A percentile compares a stretch with the other conserved stretches of the same genome.
Evolutionary conservation across 2,329 filamentous ascomycete genomes (phyloP).

Genomic region (Aphanoascus verrucosus): DNA sequence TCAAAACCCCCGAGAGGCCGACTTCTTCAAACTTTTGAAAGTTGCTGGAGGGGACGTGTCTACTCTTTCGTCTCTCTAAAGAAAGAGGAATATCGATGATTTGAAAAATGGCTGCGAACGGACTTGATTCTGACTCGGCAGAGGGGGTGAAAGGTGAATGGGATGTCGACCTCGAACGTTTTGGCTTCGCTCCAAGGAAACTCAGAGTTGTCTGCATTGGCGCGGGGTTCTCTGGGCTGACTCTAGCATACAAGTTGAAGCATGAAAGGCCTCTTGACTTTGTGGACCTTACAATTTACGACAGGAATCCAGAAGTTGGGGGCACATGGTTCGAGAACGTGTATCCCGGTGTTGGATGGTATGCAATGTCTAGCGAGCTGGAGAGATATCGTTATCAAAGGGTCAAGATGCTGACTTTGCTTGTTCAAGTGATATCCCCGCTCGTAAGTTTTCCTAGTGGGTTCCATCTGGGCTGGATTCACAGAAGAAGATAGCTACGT

Average conservation of each 20-base stretch:
- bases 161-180: background rate
- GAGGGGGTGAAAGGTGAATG: background rate
- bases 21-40: too few relatives aligned
- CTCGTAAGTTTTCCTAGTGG: slow-evolving; percentile 59
- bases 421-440: slow-evolving; percentile 59
- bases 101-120: background rate
- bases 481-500: slow-evolving; percentile 39
- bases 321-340: slow-evolving; percentile 35
- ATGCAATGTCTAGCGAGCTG: slow-evolving; percentile 31
- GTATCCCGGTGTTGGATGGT: slow-evolving; percentile 40
- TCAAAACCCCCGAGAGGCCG: too few relatives aligned
- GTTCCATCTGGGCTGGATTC: slow-evolving; percentile 41
- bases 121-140: background rate
- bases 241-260: slow-evolving; percentile 55
- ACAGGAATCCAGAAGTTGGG: slow-evolving; percentile 59
- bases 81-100: background rate
- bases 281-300: slow-evolving; percentile 54
- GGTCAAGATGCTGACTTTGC: slow-evolving; percentile 25
- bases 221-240: slow-evolving; percentile 53
- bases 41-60: too few relatives aligned
- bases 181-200: background rate
- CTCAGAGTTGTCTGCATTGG: slow-evolving; percentile 28
- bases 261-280: slow-evolving; percentile 51
- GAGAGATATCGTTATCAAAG: background rate
- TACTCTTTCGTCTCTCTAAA: background rate